Evolutionary conservation across 2,329 filamentous ascomycete genomes (phyloP).

Genomic region (Verticillium isaacii): DNA sequence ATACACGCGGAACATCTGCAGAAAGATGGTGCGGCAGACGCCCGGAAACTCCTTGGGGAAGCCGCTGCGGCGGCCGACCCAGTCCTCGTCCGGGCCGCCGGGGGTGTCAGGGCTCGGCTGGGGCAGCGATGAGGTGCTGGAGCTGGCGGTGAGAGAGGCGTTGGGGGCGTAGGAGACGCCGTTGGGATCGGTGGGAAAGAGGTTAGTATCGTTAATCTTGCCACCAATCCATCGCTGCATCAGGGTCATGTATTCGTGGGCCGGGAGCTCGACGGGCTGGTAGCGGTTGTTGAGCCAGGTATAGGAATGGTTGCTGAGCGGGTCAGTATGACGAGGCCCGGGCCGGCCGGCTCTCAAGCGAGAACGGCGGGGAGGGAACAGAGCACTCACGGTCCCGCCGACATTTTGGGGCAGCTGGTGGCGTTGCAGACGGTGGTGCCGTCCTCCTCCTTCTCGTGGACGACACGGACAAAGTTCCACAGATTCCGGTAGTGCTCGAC

Average conservation of each 20-base stretch:
- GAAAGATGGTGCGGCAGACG: slow-evolving; percentile 77
- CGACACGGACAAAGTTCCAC: slow-evolving; percentile 73
- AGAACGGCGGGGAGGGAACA: background rate
- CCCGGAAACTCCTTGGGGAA: slow-evolving; percentile 74
- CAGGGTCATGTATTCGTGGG: slow-evolving; percentile 75
- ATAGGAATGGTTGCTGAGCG: slow-evolving; percentile 69
- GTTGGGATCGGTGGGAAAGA: slow-evolving; percentile 72
- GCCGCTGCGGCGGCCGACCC: slow-evolving; percentile 76
- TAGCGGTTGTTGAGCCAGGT: slow-evolving; percentile 78
- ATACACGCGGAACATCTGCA: slow-evolving; percentile 88
- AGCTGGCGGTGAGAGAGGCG: slow-evolving; percentile 42
- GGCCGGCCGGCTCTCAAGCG: background rate
- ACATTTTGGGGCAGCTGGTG: slow-evolving; percentile 76
- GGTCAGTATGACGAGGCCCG: background rate
- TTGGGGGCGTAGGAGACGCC: slow-evolving; percentile 49
- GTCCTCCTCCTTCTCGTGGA: slow-evolving; percentile 70
- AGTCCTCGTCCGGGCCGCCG: slow-evolving; percentile 46
- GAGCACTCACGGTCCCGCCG: slow-evolving; percentile 67
- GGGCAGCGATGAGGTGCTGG: slow-evolving; percentile 36
- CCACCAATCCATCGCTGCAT: slow-evolving; percentile 84
- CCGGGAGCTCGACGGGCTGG: slow-evolving; percentile 73
- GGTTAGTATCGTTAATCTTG: slow-evolving; percentile 71
- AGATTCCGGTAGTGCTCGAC: slow-evolving; percentile 80
- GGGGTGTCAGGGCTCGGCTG: slow-evolving; percentile 18
- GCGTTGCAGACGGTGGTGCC: slow-evolving; percentile 71